Base-by-base conservation (phyloP, 2,329 filamentous ascomycete genomes). In the Daldinia sp. region DNA sequence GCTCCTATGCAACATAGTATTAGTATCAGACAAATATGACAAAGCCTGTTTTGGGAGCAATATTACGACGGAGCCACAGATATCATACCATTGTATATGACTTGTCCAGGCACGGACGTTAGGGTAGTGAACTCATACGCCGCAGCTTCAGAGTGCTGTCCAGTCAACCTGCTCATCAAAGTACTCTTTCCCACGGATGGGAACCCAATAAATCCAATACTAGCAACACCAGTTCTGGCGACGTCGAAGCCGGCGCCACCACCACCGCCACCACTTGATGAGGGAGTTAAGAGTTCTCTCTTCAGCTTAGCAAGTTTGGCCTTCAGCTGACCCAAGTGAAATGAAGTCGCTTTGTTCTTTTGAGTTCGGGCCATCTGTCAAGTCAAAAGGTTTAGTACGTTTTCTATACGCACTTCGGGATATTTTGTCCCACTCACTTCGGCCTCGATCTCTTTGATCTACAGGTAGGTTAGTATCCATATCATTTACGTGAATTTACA, bases 81-180 rank as follows among this genome's bases (percentile, higher is more conserved):
- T 50, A 57, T 56, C 76, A 42, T 79, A 87, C 86, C 96, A 78
- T 99, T 98, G 83, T 98, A 98, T 75, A 92, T 84, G 69, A 99
- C 94, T 84, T 98, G 96, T 60, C 96, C 96, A 46, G 96, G 96
- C 55, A 99, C 96, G 51, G 95, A 98, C 39, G 96, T 99, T 80
- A 99, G 87, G 61, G 96, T 99, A 73, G 96, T 99, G 85, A 99
- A 99, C 80, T 99, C 96, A 82, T 99, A 99, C 59, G 95, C 96
- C 18, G 96, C 96, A 63, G 90, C 95, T 86, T 99, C 96, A 1
- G 95, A 98, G 80, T 99, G 95, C 82, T 98, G 95, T 59, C 96
- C 96, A 48, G 96, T 99, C 79, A 99, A 83, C 78, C 86, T 90
- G 79, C 91, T 97, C 94, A 99, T 98, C 76, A 99, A 86, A 57